Base-by-base conservation (phyloP, 805 yeast genomes). In the Yamadazyma sp. region DNA sequence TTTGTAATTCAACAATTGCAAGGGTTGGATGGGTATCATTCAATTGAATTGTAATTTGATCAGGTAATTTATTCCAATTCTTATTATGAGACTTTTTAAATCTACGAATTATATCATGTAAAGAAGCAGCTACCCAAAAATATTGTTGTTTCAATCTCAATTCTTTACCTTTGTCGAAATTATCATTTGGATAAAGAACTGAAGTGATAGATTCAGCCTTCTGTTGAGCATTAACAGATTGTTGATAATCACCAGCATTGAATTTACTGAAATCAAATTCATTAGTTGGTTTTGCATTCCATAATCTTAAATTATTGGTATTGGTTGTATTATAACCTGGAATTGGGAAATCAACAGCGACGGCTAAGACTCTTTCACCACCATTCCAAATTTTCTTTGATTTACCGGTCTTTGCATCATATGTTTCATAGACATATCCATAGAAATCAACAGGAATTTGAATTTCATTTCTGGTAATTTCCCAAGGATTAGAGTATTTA, bases 91-190 rank as follows among this genome's bases (percentile, higher is more conserved):
- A 60, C 65, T 89, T 89, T 61, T 87, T 82, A 66, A 84, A 88
- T 53, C 97, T 76, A 56, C 97, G 81, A 27, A 88, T 78, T 48
- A 88, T 88, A 59, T 88, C 97, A 52, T 84, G 87, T 48, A 89
- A 73, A 11, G 96, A 86, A 22, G 97, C 96, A 33, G 95, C 81
- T 35, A 89, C 96, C 97, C 97, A 88, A 65, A 88, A 89, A 63
- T 87, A 89, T 63, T 88, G 97, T 68, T 88, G 97, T 62, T 89
- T 89, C 60, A 88, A 76, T 57, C 97, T 78, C 55, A 88, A 73
- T 58, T 86, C 95, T 62, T 89, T 88, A 51, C 97, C 97, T 46
- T 78, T 75, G 53, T 85, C 83, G 58, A 88, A 89, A 61, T 88
- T 89, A 59, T 88, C 97, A 62, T 88, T 88, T 45, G 97, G 97